Percentiles rank a stretch among this genome's conserved stretches.
These are phyloP conservation scores for Alisma plantagoaquatica DNA, from an alignment of 106 monocot species.

Conservation along the genomic window DNA sequence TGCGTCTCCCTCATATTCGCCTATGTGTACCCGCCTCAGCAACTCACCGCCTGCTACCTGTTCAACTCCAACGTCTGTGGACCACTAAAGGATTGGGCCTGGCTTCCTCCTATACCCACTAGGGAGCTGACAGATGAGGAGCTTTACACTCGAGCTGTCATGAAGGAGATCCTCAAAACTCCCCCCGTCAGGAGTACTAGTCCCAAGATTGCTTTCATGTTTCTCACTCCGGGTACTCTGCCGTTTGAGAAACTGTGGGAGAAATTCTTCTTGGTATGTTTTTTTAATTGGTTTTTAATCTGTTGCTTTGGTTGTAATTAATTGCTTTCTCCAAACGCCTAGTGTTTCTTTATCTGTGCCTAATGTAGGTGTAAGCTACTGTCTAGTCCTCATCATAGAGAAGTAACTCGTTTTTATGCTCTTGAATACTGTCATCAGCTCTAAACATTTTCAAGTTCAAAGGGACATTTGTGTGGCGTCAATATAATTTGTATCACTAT, in stretches of 20 bases:
- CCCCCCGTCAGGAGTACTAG: constrained; percentile 27
- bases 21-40: constrained; percentile 61
- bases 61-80: constrained; percentile 56
- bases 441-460: neutral
- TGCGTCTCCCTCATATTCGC: constrained; percentile 50
- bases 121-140: constrained; percentile 68
- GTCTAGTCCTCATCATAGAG: neutral
- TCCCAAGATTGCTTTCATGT: constrained; percentile 91
- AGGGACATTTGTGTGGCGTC: constrained; percentile 5
- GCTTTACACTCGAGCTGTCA: constrained; percentile 44
- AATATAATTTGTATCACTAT: too few species aligned
- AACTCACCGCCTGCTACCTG: constrained; percentile 56
- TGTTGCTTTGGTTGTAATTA: neutral
- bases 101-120: constrained; percentile 52
- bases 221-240: constrained; percentile 75
- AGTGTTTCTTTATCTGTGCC: too few species aligned
- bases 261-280: constrained; percentile 66
- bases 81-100: constrained; percentile 66
- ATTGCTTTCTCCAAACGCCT: neutral
- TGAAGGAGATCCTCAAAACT: constrained; percentile 41
- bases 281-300: neutral
- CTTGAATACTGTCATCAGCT: neutral
- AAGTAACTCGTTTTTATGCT: neutral
- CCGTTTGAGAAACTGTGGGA: constrained; percentile 96
- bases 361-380: too few species aligned